Conservation (phyloP, 176 grass and related monocot genomes). For the Carex littledalei region DNA sequence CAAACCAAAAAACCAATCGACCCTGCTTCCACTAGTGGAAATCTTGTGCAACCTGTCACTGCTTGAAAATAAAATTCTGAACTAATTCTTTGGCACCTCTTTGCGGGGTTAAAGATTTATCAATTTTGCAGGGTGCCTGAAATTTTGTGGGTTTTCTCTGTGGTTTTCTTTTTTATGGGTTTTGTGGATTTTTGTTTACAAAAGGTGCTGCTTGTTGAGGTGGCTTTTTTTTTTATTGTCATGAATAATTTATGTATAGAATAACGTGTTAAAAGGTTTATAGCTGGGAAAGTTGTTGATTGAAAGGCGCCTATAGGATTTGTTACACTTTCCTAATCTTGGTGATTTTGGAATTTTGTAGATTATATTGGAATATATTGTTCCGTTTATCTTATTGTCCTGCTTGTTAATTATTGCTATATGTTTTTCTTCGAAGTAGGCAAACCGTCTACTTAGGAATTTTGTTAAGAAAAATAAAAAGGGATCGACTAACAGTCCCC, state of each 20-base stretch:
- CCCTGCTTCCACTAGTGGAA: constrained; percentile 32
- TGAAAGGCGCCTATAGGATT: not conserved
- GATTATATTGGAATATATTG: constrained; percentile 1
- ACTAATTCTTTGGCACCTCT: constrained; percentile 12
- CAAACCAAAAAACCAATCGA: too few relatives aligned
- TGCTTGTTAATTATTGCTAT: too few relatives aligned
- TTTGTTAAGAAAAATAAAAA: too few relatives aligned
- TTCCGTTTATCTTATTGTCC: not conserved
- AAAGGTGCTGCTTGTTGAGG: not conserved
- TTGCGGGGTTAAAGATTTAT: constrained; percentile 4
- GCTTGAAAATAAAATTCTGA: constrained; percentile 27
- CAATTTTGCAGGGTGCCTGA: not conserved
- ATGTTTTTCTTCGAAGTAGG: too few relatives aligned
- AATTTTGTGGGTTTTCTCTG: constrained; percentile 31
- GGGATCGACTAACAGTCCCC: too few relatives aligned
- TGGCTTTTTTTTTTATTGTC: not conserved
- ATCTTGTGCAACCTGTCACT: constrained; percentile 48
- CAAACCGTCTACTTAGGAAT: too few relatives aligned
- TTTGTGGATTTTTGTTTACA: constrained; percentile 7
- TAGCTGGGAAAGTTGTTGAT: not conserved
- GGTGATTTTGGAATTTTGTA: constrained; percentile 16
- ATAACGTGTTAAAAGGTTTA: constrained; percentile 1
- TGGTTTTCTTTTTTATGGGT: constrained; percentile 9
- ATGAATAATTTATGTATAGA: constrained; percentile 22
- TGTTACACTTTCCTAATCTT: not conserved